Conservation (phyloP, 352 stramenopile species). For the Pythium phragmiticola region DNA sequence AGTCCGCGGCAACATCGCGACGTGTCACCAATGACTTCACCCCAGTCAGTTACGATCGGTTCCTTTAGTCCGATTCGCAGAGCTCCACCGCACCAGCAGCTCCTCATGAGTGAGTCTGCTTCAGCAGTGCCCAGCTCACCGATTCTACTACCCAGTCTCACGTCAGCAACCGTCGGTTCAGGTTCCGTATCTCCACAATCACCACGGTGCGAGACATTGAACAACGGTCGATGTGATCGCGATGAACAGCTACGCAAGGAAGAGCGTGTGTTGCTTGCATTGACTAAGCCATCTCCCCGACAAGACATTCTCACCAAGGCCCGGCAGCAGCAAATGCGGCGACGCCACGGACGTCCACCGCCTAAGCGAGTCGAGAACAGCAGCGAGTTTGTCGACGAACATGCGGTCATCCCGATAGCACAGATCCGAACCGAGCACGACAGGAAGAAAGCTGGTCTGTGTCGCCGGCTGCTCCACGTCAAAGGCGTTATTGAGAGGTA, state of each 20-base stretch:
- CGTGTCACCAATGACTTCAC: not conserved
- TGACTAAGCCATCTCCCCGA: slow-evolving; percentile 21
- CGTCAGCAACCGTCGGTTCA: not conserved
- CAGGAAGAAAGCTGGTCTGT: slow-evolving; percentile 39
- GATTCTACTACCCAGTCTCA: slow-evolving; percentile 8
- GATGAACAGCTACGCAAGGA: slow-evolving; percentile 37
- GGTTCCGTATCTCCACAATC: not conserved
- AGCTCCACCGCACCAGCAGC: not conserved
- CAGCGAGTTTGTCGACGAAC: slow-evolving; percentile 36
- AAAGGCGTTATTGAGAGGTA: slow-evolving; percentile 9
- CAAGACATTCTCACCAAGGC: slow-evolving; percentile 1
- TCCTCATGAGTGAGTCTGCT: not conserved
- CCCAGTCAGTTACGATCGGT: not conserved
- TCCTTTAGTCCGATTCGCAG: slow-evolving; percentile 4
- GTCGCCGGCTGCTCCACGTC: slow-evolving; percentile 40
- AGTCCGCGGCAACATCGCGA: not conserved
- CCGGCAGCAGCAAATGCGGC: slow-evolving; percentile 33
- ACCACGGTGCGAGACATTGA: not conserved
- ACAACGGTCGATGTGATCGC: not conserved
- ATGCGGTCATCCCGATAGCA: slow-evolving; percentile 25
- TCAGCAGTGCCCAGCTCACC: not conserved
- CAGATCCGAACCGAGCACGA: slow-evolving; percentile 36
- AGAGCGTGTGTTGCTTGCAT: slow-evolving; percentile 25
- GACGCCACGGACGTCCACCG: slow-evolving; percentile 40
- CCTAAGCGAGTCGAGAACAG: slow-evolving; percentile 36